These are phyloP conservation scores for Ambrosiella xylebori DNA, from an alignment of 2,329 filamentous ascomycete genomes.

Conservation along the genomic window DNA sequence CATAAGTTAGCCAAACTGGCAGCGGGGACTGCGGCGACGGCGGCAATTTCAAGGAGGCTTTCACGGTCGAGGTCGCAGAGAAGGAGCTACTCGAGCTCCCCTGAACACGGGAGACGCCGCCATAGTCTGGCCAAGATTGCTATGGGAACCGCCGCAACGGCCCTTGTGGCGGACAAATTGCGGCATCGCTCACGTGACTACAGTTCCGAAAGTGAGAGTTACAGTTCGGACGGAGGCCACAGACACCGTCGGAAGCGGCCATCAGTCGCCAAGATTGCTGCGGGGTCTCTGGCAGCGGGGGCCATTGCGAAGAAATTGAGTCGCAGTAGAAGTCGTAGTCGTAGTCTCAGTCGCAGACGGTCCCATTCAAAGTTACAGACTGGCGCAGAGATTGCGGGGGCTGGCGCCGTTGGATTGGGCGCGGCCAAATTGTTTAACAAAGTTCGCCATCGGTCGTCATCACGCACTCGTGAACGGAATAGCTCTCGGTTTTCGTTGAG, in stretches of 20 bases:
- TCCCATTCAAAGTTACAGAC: constrained; percentile 21
- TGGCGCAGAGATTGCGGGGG: constrained; percentile 43
- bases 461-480: constrained; percentile 19
- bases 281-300: constrained; percentile 39
- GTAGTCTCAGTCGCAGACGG: constrained; percentile 16
- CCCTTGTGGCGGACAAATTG: constrained; percentile 25
- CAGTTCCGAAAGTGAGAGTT: too few species aligned
- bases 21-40: constrained; percentile 28
- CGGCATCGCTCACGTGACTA: constrained; percentile 19
- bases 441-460: constrained; percentile 28
- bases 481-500: constrained; percentile 6
- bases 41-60: constrained; percentile 25
- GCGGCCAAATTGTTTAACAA: constrained; percentile 45
- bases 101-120: neutral
- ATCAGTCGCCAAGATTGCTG: constrained; percentile 38
- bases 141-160: constrained; percentile 27
- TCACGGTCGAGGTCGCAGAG: constrained; percentile 28
- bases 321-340: constrained; percentile 27
- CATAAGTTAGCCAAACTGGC: constrained; percentile 39
- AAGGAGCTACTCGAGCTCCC: constrained; percentile 7
- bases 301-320: constrained; percentile 41
- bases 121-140: constrained; percentile 34
- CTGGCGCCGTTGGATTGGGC: constrained; percentile 41
- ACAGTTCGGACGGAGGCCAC: neutral
- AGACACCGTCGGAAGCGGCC: constrained; percentile 14